Percentiles rank a stretch among this genome's conserved stretches.
Evolutionary conservation across 179 eudicot genomes (phyloP).

Genomic region (Camellia oleifera): DNA sequence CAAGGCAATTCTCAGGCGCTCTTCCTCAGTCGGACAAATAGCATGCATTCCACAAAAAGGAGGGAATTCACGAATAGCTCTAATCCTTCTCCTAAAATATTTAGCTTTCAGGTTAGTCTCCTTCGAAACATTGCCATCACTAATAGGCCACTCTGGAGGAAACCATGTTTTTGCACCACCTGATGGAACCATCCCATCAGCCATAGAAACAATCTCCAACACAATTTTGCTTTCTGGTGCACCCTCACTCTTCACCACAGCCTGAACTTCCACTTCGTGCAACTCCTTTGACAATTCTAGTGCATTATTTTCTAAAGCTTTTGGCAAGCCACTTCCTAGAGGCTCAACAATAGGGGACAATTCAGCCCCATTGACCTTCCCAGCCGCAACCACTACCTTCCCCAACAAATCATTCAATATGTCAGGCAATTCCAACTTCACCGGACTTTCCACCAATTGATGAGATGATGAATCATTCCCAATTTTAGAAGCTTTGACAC

Average conservation of each 20-base stretch:
- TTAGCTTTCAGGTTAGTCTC: slow-evolving; percentile 16
- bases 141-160: slow-evolving; percentile 3
- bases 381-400: slow-evolving; percentile 6
- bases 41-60: slow-evolving; percentile 56
- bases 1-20: background rate
- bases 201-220: background rate
- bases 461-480: background rate
- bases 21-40: slow-evolving; percentile 23
- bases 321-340: slow-evolving; percentile 8
- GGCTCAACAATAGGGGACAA: background rate
- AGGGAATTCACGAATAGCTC: slow-evolving; percentile 51
- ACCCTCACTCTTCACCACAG: background rate
- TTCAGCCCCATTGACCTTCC: slow-evolving; percentile 1
- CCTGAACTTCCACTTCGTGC: slow-evolving; percentile 7
- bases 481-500: slow-evolving; percentile 13
- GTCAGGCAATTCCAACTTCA: slow-evolving; percentile 6
- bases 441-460: slow-evolving; percentile 9
- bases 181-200: background rate
- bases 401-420: slow-evolving; percentile 13
- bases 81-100: slow-evolving; percentile 37
- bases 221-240: background rate
- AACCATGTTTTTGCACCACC: background rate
- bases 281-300: slow-evolving; percentile 9
- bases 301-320: background rate
- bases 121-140: background rate